phyloP scores from a whole-genome alignment of 2,329 filamentous ascomycete species.

The Nannizziopsis arthrosporioides region DNA sequence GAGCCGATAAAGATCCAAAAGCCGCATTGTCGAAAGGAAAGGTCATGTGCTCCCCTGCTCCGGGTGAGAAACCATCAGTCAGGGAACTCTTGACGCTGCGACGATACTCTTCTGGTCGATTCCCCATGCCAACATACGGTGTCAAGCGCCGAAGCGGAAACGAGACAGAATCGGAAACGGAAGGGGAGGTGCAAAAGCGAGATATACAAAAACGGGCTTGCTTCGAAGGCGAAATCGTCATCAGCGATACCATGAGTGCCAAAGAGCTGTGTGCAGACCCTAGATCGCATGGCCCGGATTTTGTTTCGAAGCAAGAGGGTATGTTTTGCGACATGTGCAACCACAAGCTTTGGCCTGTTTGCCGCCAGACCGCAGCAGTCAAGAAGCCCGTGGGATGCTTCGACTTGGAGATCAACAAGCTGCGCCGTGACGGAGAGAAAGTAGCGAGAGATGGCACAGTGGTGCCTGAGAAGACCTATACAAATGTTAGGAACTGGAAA shows the following conservation, averaged over 20 bases:
- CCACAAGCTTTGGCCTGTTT: background rate
- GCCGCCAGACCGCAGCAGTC: background rate
- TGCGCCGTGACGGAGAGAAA: background rate
- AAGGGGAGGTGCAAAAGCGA: slow-evolving; percentile 2
- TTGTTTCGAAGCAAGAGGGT: background rate
- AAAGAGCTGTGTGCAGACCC: background rate
- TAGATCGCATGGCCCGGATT: slow-evolving; percentile 1
- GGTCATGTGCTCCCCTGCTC: background rate
- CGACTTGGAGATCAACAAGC: background rate
- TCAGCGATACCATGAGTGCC: background rate
- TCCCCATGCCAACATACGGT: background rate
- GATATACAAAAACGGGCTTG: background rate
- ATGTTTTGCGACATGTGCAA: slow-evolving; percentile 7
- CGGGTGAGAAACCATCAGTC: background rate
- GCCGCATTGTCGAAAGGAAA: background rate
- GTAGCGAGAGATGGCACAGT: too few relatives aligned
- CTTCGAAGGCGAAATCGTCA: slow-evolving; percentile 11
- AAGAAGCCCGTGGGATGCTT: slow-evolving; percentile 1
- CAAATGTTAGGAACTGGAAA: too few relatives aligned
- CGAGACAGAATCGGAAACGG: slow-evolving; percentile 6
- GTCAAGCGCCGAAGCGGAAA: slow-evolving; percentile 10
- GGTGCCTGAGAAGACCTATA: too few relatives aligned
- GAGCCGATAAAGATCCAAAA: slow-evolving; percentile 14
- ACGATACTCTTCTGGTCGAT: background rate
- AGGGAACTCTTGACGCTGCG: background rate